These are phyloP conservation scores for Eimeria acervulina DNA, from an alignment of 169 alveolate genomes.

Conservation along the genomic window DNA sequence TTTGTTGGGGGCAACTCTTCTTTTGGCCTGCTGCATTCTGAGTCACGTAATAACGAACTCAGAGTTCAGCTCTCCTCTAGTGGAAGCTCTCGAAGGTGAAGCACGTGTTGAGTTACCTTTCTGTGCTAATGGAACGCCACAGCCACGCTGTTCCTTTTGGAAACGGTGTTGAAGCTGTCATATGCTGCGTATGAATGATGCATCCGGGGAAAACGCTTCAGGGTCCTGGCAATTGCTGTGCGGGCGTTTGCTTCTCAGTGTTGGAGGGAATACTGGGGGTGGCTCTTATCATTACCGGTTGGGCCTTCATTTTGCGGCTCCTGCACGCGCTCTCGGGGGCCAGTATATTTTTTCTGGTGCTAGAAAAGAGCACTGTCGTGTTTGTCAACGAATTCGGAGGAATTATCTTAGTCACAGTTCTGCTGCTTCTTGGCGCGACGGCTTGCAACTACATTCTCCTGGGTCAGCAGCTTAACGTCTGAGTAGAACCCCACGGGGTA, in stretches of 20 bases:
- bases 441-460: slow-evolving; percentile 68
- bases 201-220: not conserved
- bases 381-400: slow-evolving; percentile 65
- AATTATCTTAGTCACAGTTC: slow-evolving; percentile 1
- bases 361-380: slow-evolving; percentile 32
- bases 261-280: slow-evolving; percentile 71
- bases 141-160: not conserved
- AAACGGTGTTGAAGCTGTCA: not conserved
- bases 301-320: slow-evolving; percentile 64
- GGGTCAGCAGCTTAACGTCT: not conserved
- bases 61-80: not conserved
- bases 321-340: slow-evolving; percentile 72
- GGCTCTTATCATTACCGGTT: slow-evolving; percentile 27
- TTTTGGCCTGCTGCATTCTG: slow-evolving; percentile 56
- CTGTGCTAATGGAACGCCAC: not conserved
- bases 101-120: not conserved
- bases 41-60: slow-evolving; percentile 20
- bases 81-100: slow-evolving; percentile 45
- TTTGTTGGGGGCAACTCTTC: not conserved
- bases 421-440: slow-evolving; percentile 64
- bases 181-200: not conserved
- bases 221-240: not conserved
- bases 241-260: not conserved
- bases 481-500: not conserved
- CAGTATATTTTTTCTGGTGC: slow-evolving; percentile 53